Evolutionary conservation across 2,329 filamentous ascomycete genomes (phyloP), one percentile per base, ranked within the genome.

Genomic region (Pestalotiopsis sp.): DNA sequence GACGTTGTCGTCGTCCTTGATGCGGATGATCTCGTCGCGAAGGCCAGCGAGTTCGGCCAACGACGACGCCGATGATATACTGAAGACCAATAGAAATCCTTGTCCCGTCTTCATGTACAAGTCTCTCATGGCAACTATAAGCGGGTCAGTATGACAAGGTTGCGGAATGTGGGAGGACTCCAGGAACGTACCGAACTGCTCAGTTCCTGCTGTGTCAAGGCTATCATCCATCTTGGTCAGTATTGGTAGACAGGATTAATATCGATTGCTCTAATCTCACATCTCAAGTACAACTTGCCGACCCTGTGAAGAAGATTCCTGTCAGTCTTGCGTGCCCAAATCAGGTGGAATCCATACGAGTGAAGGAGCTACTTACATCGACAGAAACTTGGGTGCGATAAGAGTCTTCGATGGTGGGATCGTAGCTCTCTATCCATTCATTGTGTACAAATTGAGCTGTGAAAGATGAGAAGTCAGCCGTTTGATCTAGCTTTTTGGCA

Each of bases 71-170:
- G 93, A 96, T 20, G 93, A 95, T 77, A 97, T 97, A 81, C 92
- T 95, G 82, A 97, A 97, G 68, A 97, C 94, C 49, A 97, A 87
- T 67, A 97, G 88, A 79, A 97, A 97, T 0, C 94, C 94, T 82
- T 97, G 93, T 67, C 94, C 94, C 52, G 94, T 93, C 79, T 96
- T 96, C 93, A 97, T 97, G 84, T 97, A 96, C 60, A 95, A 85
- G 78, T 96, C 93, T 77, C 93, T 88, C 87, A 90, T 90, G 68
- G 87, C 87, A 74, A 89, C 85, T 89, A 59, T 25, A 68, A 38
- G 45, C 66, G 52, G 69, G 71, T 80, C 67, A 80, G 76, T 67
- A 52, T 52, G 25, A 57, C 41, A 65, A 45, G 36, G 59, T 49
- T 23, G 52, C 63, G 67, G 69, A 11, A 17, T 36, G 68, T 67